Percentiles rank a stretch among this genome's conserved stretches.
phyloP scores from a whole-genome alignment of 495 filamentous ascomycete genomes.

The Lophiostoma macrostomum region DNA sequence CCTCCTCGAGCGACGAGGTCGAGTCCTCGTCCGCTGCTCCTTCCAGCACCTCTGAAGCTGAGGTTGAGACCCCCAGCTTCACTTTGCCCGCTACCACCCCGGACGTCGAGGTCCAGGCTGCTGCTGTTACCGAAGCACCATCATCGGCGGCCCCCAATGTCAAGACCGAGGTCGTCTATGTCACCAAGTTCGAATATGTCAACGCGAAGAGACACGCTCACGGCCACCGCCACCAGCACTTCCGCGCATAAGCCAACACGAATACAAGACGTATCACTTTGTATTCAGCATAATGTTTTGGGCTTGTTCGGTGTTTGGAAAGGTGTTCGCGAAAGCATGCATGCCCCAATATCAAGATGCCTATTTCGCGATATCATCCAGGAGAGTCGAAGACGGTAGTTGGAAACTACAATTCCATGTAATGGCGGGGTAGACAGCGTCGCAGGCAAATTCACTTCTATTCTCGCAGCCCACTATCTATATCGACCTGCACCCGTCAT shows the following conservation, averaged over 20 bases:
- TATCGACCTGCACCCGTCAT: constrained; percentile 18
- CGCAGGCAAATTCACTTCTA: constrained; percentile 29
- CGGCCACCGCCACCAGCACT: constrained; percentile 23
- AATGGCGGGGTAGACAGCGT: constrained; percentile 32
- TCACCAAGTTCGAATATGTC: constrained; percentile 12
- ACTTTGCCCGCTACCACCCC: not conserved
- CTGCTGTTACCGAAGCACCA: constrained; percentile 13
- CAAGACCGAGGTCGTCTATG: constrained; percentile 22
- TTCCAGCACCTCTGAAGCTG: not conserved
- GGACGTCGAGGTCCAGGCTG: constrained; percentile 7
- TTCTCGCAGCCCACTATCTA: constrained; percentile 17
- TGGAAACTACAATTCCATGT: constrained; percentile 15
- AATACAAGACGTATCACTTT: not conserved
- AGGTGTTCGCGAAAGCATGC: constrained; percentile 13
- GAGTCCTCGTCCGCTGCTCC: not conserved
- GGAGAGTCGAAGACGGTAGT: constrained; percentile 1
- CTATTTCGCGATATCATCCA: constrained; percentile 13
- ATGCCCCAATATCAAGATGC: constrained; percentile 12
- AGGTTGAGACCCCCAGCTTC: not conserved
- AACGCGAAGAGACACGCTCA: constrained; percentile 23
- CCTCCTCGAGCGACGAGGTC: too few relatives aligned
- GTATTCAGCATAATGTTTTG: constrained; percentile 24
- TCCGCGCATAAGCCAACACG: constrained; percentile 21
- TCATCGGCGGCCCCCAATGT: not conserved
- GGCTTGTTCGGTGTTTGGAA: constrained; percentile 17